Base-by-base conservation (phyloP, 495 filamentous ascomycete species). In the Penicillium atrosanguineum region DNA sequence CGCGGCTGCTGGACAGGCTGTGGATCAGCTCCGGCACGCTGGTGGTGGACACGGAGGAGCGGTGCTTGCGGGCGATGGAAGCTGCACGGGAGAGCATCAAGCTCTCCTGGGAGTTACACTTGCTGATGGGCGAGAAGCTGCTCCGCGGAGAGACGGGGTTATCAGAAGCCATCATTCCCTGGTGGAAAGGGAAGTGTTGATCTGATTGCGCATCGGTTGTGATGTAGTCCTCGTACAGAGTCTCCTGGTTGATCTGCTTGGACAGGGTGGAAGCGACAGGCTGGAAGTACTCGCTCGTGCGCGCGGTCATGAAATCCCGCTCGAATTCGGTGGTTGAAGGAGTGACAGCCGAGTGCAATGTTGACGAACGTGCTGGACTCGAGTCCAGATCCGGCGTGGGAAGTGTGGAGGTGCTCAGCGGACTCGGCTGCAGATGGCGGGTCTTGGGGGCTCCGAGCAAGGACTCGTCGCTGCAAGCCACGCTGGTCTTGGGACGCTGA, bases 101-200 rank as follows among this genome's bases (percentile, higher is more conserved):
- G 60, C 79, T 83, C 55, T 83, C 81, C 46, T 82, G 76, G 25
- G 80, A 83, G 59, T 77, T 80, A 55, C 75, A 79, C 48, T 82
- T 83, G 73, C 80, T 84, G 43, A 81, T 79, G 6, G 74, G 79
- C 4, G 80, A 79, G 48, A 74, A 76, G 64, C 78, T 82, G 61
- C 76, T 82, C 26, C 78, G 70, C 7, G 71, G 72, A 41, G 76
- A 77, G 48, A 69, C 61, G 26, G 69, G 67, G 41, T 71, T 67
- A 44, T 69, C 71, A 0, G 72, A 66, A 12, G 72, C 62, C 28
- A 72, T 68, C 34, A 69, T 63, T 29, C 68, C 65, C 45, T 71
- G 71, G 28, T 73, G 38, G 51, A 72, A 73, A 38, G 64, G 70
- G 56, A 72, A 75, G 49, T 78, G 71, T 6, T 71, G 68, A 50